A percentile compares a stretch with the other conserved stretches of the same genome.
Evolutionary conservation across 345 rosid genomes (phyloP).

Genomic region (Arabis hirsuta): DNA sequence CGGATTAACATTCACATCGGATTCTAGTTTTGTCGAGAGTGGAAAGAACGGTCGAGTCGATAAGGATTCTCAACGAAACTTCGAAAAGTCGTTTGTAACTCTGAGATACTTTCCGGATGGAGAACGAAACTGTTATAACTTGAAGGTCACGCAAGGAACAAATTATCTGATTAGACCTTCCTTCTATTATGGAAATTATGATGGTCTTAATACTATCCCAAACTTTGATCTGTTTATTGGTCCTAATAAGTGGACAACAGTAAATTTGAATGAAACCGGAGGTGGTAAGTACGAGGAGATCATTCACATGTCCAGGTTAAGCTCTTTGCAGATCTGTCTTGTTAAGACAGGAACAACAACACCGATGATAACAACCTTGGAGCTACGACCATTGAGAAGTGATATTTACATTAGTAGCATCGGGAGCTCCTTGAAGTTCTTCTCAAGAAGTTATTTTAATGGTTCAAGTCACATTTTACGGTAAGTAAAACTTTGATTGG

Average conservation of each 20-base stretch:
- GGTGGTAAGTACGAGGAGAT: constrained; percentile 34
- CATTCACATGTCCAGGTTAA: constrained; percentile 24
- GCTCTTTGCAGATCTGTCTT: constrained; percentile 41
- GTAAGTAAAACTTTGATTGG: neutral
- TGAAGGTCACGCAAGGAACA: constrained; percentile 32
- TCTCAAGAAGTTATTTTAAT: neutral
- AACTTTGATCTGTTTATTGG: constrained; percentile 41
- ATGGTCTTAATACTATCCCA: constrained; percentile 23
- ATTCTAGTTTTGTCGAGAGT: constrained; percentile 32
- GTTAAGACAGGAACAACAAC: constrained; percentile 45
- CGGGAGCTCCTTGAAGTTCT: constrained; percentile 16
- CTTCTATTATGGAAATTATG: constrained; percentile 46
- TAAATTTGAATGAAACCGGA: constrained; percentile 7
- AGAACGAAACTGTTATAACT: constrained; percentile 42
- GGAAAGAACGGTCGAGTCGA: constrained; percentile 14
- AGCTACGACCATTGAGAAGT: constrained; percentile 27
- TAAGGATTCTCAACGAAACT: neutral
- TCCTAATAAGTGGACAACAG: constrained; percentile 42
- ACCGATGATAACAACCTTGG: constrained; percentile 40
- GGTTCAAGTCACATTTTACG: neutral
- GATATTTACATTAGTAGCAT: constrained; percentile 18
- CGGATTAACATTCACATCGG: constrained; percentile 41
- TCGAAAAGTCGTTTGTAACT: constrained; percentile 7
- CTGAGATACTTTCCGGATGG: constrained; percentile 50
- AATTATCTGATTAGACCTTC: constrained; percentile 45